Conservation (phyloP, 768 basidiomycete genomes). For the Exidia glandulosa region DNA sequence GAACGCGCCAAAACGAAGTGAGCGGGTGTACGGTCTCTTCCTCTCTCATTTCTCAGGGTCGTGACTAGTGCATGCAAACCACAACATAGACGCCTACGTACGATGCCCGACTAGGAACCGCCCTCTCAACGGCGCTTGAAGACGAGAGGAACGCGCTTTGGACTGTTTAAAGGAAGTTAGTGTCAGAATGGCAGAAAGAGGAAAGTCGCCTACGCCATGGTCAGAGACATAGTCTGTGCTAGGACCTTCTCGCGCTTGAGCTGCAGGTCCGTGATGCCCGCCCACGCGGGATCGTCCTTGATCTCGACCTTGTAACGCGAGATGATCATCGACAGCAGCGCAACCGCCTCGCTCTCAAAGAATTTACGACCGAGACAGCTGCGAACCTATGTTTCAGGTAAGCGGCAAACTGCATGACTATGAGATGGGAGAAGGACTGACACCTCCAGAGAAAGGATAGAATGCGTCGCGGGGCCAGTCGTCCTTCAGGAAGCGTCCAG, state of each 20-base stretch:
- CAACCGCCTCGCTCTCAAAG: neutral
- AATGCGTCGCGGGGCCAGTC: conserved; percentile 47
- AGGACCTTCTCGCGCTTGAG: neutral
- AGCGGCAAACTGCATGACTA: neutral
- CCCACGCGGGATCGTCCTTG: neutral
- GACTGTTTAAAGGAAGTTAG: no score
- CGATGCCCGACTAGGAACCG: no score
- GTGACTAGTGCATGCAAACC: no score
- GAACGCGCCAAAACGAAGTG: no score
- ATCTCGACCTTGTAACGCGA: neutral
- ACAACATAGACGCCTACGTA: no score
- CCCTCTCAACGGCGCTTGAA: no score
- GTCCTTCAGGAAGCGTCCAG: conserved; percentile 34
- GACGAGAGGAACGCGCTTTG: no score
- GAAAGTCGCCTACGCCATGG: neutral
- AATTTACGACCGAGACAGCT: neutral
- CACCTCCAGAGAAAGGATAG: conserved; percentile 38
- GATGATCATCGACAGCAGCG: neutral
- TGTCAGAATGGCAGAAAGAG: no score
- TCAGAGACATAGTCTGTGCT: neutral
- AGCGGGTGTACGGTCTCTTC: no score
- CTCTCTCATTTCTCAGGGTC: no score
- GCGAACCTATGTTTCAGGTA: no score
- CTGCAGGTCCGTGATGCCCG: neutral
- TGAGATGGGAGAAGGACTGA: neutral